A percentile compares a stretch with the other conserved stretches of the same genome.
Evolutionary conservation across 2,329 filamentous ascomycete genomes (phyloP).

Genomic region (Aschersonia sp.): DNA sequence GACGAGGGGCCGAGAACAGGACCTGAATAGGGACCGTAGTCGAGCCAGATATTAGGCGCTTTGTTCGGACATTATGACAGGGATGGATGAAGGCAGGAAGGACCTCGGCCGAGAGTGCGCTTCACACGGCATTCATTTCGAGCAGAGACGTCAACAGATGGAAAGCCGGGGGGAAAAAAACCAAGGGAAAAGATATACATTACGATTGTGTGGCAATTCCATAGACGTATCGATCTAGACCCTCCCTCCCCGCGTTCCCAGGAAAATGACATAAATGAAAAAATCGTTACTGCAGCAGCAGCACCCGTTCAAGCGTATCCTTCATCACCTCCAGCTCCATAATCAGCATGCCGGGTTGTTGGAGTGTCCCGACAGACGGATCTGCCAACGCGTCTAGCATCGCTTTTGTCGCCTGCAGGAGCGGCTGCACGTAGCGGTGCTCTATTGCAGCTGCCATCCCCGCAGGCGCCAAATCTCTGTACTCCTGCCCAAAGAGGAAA

Average conservation of each 20-base stretch:
- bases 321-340: slow-evolving; percentile 27
- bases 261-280: not conserved
- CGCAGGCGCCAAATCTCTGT: slow-evolving; percentile 33
- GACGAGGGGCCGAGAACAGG: not conserved
- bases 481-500: slow-evolving; percentile 34
- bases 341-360: slow-evolving; percentile 12
- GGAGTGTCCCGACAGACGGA: slow-evolving; percentile 16
- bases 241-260: not conserved
- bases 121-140: too few relatives aligned
- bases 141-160: too few relatives aligned
- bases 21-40: slow-evolving; percentile 2
- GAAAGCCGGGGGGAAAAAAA: too few relatives aligned
- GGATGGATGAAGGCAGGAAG: too few relatives aligned
- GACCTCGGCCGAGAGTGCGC: too few relatives aligned
- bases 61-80: too few relatives aligned
- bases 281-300: slow-evolving; percentile 18
- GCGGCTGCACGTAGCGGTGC: slow-evolving; percentile 41
- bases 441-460: slow-evolving; percentile 43
- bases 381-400: slow-evolving; percentile 17
- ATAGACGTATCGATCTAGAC: not conserved
- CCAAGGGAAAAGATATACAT: too few relatives aligned
- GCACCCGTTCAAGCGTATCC: slow-evolving; percentile 26
- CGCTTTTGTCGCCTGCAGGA: slow-evolving; percentile 27
- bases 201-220: too few relatives aligned
- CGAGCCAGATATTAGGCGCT: slow-evolving; percentile 8